A percentile compares a stretch with the other conserved stretches of the same genome.
phyloP scores from a whole-genome alignment of 306 rosid genomes.

The Morella rubra region DNA sequence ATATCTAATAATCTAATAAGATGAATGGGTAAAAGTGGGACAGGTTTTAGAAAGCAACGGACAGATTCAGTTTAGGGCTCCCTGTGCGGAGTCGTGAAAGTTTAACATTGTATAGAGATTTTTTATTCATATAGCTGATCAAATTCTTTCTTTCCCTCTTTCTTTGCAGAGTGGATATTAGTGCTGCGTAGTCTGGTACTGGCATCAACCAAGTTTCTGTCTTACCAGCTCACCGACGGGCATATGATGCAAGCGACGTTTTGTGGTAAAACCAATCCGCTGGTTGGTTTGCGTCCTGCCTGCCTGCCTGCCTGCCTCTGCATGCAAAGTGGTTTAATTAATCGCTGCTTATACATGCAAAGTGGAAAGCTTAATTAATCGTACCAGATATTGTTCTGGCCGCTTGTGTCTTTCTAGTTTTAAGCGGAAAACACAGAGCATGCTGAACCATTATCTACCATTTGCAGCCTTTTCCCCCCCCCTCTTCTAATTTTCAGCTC shows the following conservation, averaged over 20 bases:
- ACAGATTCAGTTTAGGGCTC: neutral
- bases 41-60: neutral
- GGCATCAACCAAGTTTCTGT: neutral
- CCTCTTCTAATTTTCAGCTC: too few species aligned
- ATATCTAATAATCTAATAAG: neutral
- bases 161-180: constrained; percentile 37
- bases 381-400: constrained; percentile 11
- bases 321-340: constrained; percentile 14
- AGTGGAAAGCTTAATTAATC: constrained; percentile 15
- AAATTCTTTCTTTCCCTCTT: constrained; percentile 7
- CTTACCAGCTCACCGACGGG: constrained; percentile 19
- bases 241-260: constrained; percentile 70
- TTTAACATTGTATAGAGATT: neutral
- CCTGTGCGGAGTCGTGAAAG: neutral
- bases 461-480: neutral
- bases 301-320: constrained; percentile 27
- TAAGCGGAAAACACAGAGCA: neutral
- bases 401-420: neutral
- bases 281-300: constrained; percentile 87
- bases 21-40: neutral
- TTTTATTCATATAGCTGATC: constrained; percentile 27
- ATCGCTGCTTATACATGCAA: neutral
- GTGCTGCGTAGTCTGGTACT: constrained; percentile 26
- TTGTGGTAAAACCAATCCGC: constrained; percentile 47
- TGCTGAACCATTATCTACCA: neutral